A percentile compares a stretch with the other conserved stretches of the same genome.
Evolutionary conservation across 2,329 filamentous ascomycete species (phyloP).

Genomic region (Didymella sp.): DNA sequence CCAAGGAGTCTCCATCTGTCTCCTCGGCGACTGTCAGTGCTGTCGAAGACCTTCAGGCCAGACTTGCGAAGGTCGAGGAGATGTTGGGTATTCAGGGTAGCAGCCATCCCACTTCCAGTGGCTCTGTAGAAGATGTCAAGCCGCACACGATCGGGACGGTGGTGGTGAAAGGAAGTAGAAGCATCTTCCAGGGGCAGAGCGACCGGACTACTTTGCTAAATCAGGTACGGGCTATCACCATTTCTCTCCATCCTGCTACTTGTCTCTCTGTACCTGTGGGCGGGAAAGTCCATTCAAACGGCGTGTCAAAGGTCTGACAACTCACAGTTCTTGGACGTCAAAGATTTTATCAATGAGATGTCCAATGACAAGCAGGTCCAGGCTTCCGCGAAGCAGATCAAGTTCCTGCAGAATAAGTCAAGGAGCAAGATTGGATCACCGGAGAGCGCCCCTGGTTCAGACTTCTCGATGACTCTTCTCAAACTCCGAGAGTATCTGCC

Average conservation of each 20-base stretch:
- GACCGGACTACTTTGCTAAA: constrained; percentile 31
- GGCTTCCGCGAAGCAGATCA: constrained; percentile 27
- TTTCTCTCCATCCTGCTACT: background rate
- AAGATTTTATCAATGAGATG: constrained; percentile 25
- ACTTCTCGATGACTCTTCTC: constrained; percentile 26
- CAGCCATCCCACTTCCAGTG: background rate
- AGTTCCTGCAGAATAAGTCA: constrained; percentile 27
- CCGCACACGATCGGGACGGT: constrained; percentile 25
- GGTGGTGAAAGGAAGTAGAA: constrained; percentile 28
- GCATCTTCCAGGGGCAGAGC: constrained; percentile 31
- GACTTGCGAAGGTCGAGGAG: constrained; percentile 32
- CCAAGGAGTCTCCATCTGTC: background rate
- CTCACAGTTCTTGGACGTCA: constrained; percentile 26
- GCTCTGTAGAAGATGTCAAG: background rate
- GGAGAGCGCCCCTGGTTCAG: constrained; percentile 11
- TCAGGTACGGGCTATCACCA: constrained; percentile 21
- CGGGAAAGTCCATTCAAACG: background rate
- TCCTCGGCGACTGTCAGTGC: background rate
- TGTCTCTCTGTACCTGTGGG: background rate
- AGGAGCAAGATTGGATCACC: constrained; percentile 19
- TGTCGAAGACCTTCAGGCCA: constrained; percentile 27
- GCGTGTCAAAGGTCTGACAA: constrained; percentile 4
- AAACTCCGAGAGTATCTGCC: constrained; percentile 31
- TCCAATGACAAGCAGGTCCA: constrained; percentile 24
- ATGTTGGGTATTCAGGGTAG: constrained; percentile 17